Conservation (phyloP, 352 stramenopile genomes). For the Halophytophthora batemanensis region DNA sequence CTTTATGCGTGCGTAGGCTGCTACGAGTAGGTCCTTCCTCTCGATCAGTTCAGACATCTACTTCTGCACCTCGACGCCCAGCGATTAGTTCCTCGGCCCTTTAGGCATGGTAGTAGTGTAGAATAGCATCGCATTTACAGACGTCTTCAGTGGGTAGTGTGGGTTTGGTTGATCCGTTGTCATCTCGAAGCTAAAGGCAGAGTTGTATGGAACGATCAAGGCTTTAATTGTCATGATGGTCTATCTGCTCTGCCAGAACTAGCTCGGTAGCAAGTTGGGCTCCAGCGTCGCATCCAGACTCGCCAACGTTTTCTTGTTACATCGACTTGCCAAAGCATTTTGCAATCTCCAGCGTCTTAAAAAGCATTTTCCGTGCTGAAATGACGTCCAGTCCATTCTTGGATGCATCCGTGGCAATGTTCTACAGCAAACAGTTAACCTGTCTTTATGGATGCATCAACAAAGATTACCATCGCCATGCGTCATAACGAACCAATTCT, state of each 20-base stretch:
- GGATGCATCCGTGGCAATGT: constrained; percentile 82
- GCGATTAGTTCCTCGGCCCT: constrained; percentile 88
- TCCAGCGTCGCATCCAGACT: constrained; percentile 87
- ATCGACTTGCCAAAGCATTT: constrained; percentile 93
- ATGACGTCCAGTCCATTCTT: constrained; percentile 88
- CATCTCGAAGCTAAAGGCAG: constrained; percentile 92
- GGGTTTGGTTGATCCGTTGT: constrained; percentile 92
- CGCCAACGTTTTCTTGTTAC: constrained; percentile 86
- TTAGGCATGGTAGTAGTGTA: constrained; percentile 93
- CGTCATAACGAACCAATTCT: constrained; percentile 93
- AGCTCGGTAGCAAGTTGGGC: constrained; percentile 89
- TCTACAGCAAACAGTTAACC: constrained; percentile 93
- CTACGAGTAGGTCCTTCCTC: constrained; percentile 92
- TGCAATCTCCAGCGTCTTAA: constrained; percentile 88
- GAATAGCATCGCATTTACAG: constrained; percentile 90
- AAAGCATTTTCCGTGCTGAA: constrained; percentile 84
- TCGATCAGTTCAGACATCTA: constrained; percentile 92
- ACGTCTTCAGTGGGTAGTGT: constrained; percentile 91
- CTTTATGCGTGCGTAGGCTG: constrained; percentile 91
- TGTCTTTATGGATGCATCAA: constrained; percentile 92
- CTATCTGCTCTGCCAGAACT: constrained; percentile 91
- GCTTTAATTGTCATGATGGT: constrained; percentile 93
- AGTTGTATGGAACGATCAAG: constrained; percentile 89
- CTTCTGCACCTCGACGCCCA: constrained; percentile 91
- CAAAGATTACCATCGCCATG: constrained; percentile 85